These are phyloP conservation scores for Grigorovia humatica DNA, from an alignment of 805 yeast genomes.

Conservation along the genomic window DNA sequence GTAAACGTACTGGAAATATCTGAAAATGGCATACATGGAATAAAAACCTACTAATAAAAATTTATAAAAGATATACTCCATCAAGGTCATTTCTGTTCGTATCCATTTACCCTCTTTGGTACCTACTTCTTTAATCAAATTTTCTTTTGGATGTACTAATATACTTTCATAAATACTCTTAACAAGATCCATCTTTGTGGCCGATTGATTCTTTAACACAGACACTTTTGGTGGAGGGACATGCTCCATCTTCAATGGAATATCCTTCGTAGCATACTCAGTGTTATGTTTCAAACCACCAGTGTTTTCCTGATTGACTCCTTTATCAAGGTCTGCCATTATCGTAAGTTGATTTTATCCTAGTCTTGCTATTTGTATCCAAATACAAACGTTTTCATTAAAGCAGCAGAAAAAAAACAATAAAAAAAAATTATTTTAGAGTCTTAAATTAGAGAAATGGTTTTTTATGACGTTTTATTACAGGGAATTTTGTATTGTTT, in stretches of 20 bases:
- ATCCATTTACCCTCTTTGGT: constrained; percentile 8
- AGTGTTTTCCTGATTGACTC: not conserved
- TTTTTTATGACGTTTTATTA: not conserved
- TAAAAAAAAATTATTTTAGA: too few species aligned
- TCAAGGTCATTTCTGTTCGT: constrained; percentile 10
- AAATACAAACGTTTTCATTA: not conserved
- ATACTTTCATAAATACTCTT: not conserved
- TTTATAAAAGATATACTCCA: constrained; percentile 33
- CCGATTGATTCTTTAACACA: constrained; percentile 3
- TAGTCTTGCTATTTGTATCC: not conserved
- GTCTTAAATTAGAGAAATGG: too few species aligned
- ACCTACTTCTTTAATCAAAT: not conserved
- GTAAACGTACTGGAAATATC: constrained; percentile 42
- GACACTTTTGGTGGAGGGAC: constrained; percentile 17
- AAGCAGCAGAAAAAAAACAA: too few species aligned
- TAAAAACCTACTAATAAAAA: constrained; percentile 42
- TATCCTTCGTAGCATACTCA: not conserved
- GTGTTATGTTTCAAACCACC: not conserved
- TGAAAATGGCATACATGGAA: constrained; percentile 44
- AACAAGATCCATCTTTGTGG: not conserved
- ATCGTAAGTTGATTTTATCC: not conserved
- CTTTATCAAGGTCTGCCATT: not conserved
- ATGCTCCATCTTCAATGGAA: constrained; percentile 1
- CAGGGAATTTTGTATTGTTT: too few species aligned
- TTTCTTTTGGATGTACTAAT: not conserved